Conservation (phyloP, 2,329 filamentous ascomycete species). For the Aquanectria penicillioides region DNA sequence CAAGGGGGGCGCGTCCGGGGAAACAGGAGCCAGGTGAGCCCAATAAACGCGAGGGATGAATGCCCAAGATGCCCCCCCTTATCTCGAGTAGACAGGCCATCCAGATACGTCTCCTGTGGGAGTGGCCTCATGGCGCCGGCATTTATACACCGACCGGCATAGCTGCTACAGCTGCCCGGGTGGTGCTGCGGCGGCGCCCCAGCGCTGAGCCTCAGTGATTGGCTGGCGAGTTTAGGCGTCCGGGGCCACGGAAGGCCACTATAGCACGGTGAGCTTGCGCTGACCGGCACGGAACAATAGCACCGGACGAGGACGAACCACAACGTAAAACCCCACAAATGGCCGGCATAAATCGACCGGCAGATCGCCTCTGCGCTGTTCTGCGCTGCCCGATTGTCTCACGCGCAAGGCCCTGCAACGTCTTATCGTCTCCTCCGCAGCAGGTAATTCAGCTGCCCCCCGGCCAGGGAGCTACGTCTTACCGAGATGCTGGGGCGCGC, state of each 20-base stretch:
- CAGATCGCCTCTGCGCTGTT: background rate
- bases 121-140: too few species aligned
- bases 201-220: too few species aligned
- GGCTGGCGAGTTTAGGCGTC: too few species aligned
- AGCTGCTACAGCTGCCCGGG: too few species aligned
- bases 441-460: background rate
- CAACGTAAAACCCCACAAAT: background rate
- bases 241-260: background rate
- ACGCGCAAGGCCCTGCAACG: background rate
- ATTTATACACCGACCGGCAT: too few species aligned
- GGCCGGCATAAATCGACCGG: background rate
- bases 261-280: background rate
- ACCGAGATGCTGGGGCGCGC: background rate
- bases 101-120: too few species aligned
- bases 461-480: background rate
- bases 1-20: too few species aligned
- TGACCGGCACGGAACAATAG: constrained; percentile 4
- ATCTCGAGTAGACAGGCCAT: too few species aligned
- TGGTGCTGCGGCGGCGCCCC: too few species aligned
- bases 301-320: background rate
- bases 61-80: too few species aligned
- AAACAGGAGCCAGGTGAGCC: too few species aligned
- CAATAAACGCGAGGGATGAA: too few species aligned
- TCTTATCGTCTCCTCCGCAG: background rate
- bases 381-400: background rate